Conservation (phyloP, 805 yeast genomes). For the Zygoascus tannicola region DNA sequence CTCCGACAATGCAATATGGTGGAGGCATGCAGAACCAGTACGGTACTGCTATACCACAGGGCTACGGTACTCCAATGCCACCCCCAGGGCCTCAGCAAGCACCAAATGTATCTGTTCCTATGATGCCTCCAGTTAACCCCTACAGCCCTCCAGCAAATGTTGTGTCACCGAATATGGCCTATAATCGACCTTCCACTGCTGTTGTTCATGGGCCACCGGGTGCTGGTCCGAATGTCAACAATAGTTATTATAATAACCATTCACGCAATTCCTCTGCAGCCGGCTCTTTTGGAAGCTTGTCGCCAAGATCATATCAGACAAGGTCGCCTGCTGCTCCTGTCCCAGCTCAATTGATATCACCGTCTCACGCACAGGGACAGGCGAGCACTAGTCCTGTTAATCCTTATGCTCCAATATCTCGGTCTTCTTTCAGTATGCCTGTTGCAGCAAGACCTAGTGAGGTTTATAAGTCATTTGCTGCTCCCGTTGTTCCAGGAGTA, state of each 20-base stretch:
- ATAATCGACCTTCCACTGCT: too few relatives aligned
- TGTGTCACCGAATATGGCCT: too few relatives aligned
- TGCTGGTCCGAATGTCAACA: too few relatives aligned
- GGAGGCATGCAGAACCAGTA: not conserved
- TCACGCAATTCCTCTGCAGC: not conserved
- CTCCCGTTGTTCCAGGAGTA: not conserved
- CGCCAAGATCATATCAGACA: not conserved
- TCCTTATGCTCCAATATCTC: conserved; percentile 6
- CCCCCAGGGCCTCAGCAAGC: conserved; percentile 6
- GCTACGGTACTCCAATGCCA: not conserved
- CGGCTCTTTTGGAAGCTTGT: conserved; percentile 2
- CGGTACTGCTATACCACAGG: conserved; percentile 4
- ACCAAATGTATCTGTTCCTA: not conserved
- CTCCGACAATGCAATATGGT: not conserved
- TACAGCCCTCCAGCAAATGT: too few relatives aligned
- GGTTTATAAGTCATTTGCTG: not conserved
- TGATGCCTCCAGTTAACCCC: conserved; percentile 1
- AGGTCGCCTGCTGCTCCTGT: conserved; percentile 7
- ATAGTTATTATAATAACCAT: not conserved
- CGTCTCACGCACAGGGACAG: too few relatives aligned
- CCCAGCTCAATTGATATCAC: too few relatives aligned
- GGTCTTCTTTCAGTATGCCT: not conserved
- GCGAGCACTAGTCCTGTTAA: conserved; percentile 1
- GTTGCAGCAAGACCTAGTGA: not conserved
- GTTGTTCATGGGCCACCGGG: too few relatives aligned